Base-by-base conservation (phyloP, 805 yeast genomes). In the Wickerhamomyces hampshirensis region DNA sequence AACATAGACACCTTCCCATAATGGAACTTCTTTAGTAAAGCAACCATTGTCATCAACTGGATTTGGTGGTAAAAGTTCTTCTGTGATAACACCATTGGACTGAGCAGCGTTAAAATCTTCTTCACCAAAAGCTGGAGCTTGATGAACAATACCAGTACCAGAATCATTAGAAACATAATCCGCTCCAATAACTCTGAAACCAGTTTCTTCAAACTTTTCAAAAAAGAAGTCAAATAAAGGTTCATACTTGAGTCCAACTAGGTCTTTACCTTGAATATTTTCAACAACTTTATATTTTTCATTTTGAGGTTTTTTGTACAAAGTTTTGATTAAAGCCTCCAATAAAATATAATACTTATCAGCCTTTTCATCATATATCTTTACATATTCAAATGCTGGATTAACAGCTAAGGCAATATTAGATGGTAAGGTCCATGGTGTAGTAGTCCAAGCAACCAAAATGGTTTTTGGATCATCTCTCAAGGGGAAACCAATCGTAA, bases 91-190 rank as follows among this genome's bases (percentile, higher is more conserved):
- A 44, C 96, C 96, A 23, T 77, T 75, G 16, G 71, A 76, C 31
- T 76, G 69, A 55, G 94, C 83, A 48, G 82, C 94, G 48, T 73
- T 75, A 73, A 77, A 88, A 91, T 93, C 99, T 64, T 79, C 94
- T 69, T 93, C 99, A 84, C 99, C 99, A 66, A 88, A 93, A 36
- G 98, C 93, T 46, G 99, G 98, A 33, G 98, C 79, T 62, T 89
- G 96, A 65, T 93, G 98, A 44, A 93, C 99, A 58, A 93, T 78
- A 80, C 99, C 99, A 38, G 98, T 85, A 87, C 99, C 99, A 30
- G 95, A 83, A 48, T 93, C 98, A 46, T 71, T 79, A 33, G 95
- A 77, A 53, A 93, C 98, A 56, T 84, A 93, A 51, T 74, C 83
- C 40, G 80, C 96, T 41, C 71, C 66, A 52, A 86, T 77, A 50